Conservation (phyloP, 2,329 filamentous ascomycete species). For the Aotearoamyces nothofagi region DNA sequence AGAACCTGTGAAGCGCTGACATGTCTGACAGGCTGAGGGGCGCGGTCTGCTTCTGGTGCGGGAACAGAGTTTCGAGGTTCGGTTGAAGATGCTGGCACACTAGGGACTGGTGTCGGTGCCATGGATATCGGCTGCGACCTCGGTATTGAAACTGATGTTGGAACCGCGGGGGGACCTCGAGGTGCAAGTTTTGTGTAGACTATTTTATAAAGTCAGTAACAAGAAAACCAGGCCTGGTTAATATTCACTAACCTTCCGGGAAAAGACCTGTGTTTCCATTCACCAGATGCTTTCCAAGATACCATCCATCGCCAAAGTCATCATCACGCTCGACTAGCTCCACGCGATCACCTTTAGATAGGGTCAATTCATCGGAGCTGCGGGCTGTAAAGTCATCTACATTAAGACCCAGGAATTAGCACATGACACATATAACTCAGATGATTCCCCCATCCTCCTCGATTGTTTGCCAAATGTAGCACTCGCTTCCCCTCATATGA, state of each 20-base stretch:
- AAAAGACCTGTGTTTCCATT: slow-evolving; percentile 67
- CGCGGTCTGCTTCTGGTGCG: slow-evolving; percentile 7
- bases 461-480: neutral
- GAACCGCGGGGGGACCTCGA: slow-evolving; percentile 10
- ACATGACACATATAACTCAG: neutral
- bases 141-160: slow-evolving; percentile 6
- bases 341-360: slow-evolving; percentile 72
- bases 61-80: slow-evolving; percentile 7
- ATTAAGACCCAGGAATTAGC: neutral
- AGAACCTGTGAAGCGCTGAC: slow-evolving; percentile 8
- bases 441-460: neutral
- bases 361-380: slow-evolving; percentile 81
- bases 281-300: slow-evolving; percentile 57
- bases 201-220: slow-evolving; percentile 6
- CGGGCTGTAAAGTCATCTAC: slow-evolving; percentile 84
- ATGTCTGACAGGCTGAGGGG: slow-evolving; percentile 18
- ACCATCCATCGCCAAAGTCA: slow-evolving; percentile 83
- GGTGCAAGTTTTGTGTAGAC: slow-evolving; percentile 21
- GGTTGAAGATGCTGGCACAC: slow-evolving; percentile 2
- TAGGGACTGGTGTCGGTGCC: neutral
- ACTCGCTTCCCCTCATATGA: too few relatives aligned
- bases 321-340: slow-evolving; percentile 76
- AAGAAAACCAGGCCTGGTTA: slow-evolving; percentile 16
- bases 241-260: slow-evolving; percentile 49
- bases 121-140: too few relatives aligned